Conservation (phyloP, 2,329 filamentous ascomycete genomes). For the Aspergillus hiratsukae region DNA sequence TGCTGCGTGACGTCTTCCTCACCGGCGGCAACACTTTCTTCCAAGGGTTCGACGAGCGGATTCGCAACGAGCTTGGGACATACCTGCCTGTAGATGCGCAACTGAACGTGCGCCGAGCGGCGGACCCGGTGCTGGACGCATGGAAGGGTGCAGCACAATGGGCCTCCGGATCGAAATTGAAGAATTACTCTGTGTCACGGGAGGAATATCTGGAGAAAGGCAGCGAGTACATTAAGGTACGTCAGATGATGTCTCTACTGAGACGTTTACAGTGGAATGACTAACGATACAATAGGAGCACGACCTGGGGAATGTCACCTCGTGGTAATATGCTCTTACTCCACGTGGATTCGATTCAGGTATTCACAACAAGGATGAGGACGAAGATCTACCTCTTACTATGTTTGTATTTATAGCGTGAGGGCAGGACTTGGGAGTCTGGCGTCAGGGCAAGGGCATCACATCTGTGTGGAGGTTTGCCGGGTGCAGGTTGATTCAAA, state of each 20-base stretch:
- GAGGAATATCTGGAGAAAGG: conserved; percentile 92
- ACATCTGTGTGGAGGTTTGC: neutral
- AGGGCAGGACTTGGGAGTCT: conserved; percentile 10
- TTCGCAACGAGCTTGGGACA: conserved; percentile 67
- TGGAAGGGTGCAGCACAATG: conserved; percentile 91
- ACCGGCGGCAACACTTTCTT: conserved; percentile 93
- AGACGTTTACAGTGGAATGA: neutral
- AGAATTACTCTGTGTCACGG: conserved; percentile 63
- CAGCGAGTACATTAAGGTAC: conserved; percentile 81
- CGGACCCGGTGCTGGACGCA: conserved; percentile 75
- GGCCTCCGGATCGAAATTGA: conserved; percentile 59
- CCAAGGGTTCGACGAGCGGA: conserved; percentile 75
- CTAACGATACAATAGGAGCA: conserved; percentile 28
- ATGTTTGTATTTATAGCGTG: conserved; percentile 21
- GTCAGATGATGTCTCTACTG: neutral
- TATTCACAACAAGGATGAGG: neutral
- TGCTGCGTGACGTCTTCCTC: conserved; percentile 83
- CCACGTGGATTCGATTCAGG: neutral
- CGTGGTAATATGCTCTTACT: conserved; percentile 17
- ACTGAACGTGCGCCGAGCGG: conserved; percentile 67
- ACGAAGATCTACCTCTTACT: neutral
- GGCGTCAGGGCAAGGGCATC: conserved; percentile 2
- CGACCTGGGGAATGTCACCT: conserved; percentile 34
- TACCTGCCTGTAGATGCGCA: conserved; percentile 66
- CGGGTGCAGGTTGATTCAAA: neutral